Conservation (phyloP, 495 filamentous ascomycete species). For the Pyrenula massariospora region DNA sequence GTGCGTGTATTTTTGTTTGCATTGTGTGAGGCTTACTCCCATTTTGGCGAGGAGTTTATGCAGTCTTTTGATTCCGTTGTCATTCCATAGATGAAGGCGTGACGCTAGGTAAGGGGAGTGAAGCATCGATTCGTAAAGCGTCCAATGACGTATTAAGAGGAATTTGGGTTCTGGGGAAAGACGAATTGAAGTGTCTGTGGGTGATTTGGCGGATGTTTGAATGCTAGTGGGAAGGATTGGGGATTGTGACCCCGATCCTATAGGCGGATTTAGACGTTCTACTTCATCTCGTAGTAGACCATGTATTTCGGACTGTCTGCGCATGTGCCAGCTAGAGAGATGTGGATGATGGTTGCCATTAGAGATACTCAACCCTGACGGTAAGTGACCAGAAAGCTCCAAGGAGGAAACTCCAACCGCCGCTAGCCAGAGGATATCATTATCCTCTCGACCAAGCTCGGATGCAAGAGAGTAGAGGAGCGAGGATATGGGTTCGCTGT, state of each 20-base stretch:
- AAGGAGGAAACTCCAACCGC: conserved; percentile 88
- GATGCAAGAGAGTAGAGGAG: conserved; percentile 90
- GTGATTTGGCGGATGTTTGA: conserved; percentile 65
- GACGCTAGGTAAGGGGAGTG: conserved; percentile 94
- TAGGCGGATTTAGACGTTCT: conserved; percentile 79
- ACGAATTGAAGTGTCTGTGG: conserved; percentile 85
- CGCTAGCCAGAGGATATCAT: conserved; percentile 86
- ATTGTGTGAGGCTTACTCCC: conserved; percentile 89
- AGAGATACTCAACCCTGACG: conserved; percentile 66
- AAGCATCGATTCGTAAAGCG: conserved; percentile 94
- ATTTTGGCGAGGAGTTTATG: conserved; percentile 96
- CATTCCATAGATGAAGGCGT: conserved; percentile 87
- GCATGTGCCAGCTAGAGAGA: conserved; percentile 61
- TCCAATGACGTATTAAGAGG: conserved; percentile 90
- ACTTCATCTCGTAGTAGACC: conserved; percentile 88
- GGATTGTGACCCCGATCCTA: conserved; percentile 42
- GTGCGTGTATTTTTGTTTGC: conserved; percentile 89
- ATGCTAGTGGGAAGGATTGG: conserved; percentile 54
- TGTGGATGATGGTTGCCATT: conserved; percentile 9
- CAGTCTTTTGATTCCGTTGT: conserved; percentile 75
- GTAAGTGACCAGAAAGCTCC: conserved; percentile 80
- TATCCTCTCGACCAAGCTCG: conserved; percentile 90
- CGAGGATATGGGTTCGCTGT: conserved; percentile 88
- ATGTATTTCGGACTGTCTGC: conserved; percentile 72
- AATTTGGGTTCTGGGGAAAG: conserved; percentile 91